Conservation (phyloP, 2,329 filamentous ascomycete genomes). For the Nothopassalora personata region DNA sequence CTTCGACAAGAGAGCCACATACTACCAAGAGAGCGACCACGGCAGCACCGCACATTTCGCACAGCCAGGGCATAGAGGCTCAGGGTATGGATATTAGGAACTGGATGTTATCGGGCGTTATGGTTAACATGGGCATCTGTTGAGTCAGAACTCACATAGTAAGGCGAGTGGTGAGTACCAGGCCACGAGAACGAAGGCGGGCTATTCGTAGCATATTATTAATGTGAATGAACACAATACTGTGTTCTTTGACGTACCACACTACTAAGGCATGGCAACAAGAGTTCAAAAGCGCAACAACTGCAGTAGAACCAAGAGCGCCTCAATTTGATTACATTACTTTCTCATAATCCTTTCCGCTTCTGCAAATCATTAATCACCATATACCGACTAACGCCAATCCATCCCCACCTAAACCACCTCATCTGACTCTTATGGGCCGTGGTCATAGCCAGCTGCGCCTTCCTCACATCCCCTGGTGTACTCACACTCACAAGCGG, state of each 20-base stretch:
- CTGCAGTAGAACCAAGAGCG: no score
- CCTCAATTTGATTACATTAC: not conserved
- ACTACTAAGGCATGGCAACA: no score
- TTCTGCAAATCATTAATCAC: conserved; percentile 78
- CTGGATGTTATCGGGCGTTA: not conserved
- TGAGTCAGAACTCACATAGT: conserved; percentile 13
- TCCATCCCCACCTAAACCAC: conserved; percentile 98
- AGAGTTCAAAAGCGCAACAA: no score
- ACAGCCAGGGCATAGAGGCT: conserved; percentile 23
- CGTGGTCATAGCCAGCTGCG: conserved; percentile 79
- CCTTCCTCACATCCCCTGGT: conserved; percentile 58
- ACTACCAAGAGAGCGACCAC: conserved; percentile 65
- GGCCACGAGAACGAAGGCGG: not conserved
- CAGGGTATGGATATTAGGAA: conserved; percentile 18
- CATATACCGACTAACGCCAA: conserved; percentile 88
- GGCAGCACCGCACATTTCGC: conserved; percentile 46
- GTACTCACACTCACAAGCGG: conserved; percentile 67
- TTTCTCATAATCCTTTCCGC: conserved; percentile 40
- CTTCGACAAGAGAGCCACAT: conserved; percentile 61
- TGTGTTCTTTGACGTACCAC: not conserved
- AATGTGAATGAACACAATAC: not conserved
- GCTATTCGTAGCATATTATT: not conserved
- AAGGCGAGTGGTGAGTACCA: conserved; percentile 7
- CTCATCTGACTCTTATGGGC: conserved; percentile 96
- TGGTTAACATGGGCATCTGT: not conserved